These are phyloP conservation scores for Moesziomyces globuligerus DNA, from an alignment of 1,284 basidiomycete species.

Conservation along the genomic window DNA sequence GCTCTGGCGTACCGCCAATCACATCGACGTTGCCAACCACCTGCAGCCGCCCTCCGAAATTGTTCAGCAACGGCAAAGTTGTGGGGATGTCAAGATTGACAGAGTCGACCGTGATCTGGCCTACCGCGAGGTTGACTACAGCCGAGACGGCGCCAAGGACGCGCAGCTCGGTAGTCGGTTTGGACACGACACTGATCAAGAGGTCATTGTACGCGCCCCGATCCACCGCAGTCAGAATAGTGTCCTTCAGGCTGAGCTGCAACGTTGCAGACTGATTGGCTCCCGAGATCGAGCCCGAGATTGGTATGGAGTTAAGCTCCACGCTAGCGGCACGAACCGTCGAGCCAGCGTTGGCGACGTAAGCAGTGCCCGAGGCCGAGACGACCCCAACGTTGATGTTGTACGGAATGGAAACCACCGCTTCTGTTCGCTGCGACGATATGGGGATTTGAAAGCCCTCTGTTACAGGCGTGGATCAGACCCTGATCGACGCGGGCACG, in stretches of 20 bases:
- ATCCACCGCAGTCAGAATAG: conserved; percentile 1
- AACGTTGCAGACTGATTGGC: conserved; percentile 3
- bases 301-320: background rate
- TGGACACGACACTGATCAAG: conserved; percentile 2
- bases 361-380: conserved; percentile 71
- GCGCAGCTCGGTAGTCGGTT: conserved; percentile 1
- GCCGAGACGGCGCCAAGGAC: conserved; percentile 73
- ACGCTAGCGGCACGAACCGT: conserved; percentile 5
- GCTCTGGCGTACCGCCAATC: conserved; percentile 25
- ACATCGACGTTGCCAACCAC: conserved; percentile 68
- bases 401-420: conserved; percentile 79
- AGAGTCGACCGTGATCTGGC: conserved; percentile 75
- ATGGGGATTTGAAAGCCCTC: conserved; percentile 25
- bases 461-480: no score
- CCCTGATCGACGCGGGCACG: no score
- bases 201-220: conserved; percentile 5
- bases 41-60: conserved; percentile 45
- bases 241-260: background rate
- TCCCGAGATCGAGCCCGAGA: conserved; percentile 1
- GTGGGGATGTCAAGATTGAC: conserved; percentile 75
- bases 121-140: conserved; percentile 74
- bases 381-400: conserved; percentile 78
- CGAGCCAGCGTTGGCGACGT: conserved; percentile 61
- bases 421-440: conserved; percentile 71
- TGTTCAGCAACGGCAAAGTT: conserved; percentile 70